Conservation (phyloP, 1,284 basidiomycete species). For the Phlebopus sp. region DNA sequence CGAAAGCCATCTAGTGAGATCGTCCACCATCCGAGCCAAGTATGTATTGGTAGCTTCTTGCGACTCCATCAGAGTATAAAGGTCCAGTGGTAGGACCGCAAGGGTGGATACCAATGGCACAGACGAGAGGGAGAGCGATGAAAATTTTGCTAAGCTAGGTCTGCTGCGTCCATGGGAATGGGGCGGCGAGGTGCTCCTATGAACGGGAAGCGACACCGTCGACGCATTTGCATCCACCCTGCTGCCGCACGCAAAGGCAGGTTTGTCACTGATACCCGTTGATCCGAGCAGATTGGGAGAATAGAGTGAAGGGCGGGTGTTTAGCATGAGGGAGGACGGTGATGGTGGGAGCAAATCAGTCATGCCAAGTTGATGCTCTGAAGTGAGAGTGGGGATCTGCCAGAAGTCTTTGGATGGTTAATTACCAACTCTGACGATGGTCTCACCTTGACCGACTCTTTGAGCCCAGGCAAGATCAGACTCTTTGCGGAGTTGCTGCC, state of each 20-base stretch:
- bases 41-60: conserved; percentile 68
- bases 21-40: conserved; percentile 74
- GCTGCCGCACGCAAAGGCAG: conserved; percentile 24
- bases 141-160: conserved; percentile 23
- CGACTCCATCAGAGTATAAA: conserved; percentile 54
- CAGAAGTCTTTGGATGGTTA: conserved; percentile 2
- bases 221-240: conserved; percentile 30
- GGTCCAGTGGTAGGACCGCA: conserved; percentile 65
- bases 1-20: conserved; percentile 79
- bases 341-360: conserved; percentile 76
- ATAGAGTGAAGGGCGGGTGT: conserved; percentile 41
- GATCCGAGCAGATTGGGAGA: conserved; percentile 42
- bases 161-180: conserved; percentile 28
- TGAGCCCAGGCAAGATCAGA: conserved; percentile 55
- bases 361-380: conserved; percentile 67
- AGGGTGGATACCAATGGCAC: conserved; percentile 24
- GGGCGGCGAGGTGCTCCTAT: conserved; percentile 40
- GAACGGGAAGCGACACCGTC: conserved; percentile 37
- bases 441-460: conserved; percentile 68
- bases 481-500: conserved; percentile 27
- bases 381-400: conserved; percentile 63
- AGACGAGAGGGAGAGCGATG: conserved; percentile 32
- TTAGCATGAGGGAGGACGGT: conserved; percentile 55
- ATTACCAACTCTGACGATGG: conserved; percentile 2
- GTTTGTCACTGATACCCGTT: conserved; percentile 18